Conservation (phyloP, 1,284 basidiomycete species). For the Afroboletus lepidellus region DNA sequence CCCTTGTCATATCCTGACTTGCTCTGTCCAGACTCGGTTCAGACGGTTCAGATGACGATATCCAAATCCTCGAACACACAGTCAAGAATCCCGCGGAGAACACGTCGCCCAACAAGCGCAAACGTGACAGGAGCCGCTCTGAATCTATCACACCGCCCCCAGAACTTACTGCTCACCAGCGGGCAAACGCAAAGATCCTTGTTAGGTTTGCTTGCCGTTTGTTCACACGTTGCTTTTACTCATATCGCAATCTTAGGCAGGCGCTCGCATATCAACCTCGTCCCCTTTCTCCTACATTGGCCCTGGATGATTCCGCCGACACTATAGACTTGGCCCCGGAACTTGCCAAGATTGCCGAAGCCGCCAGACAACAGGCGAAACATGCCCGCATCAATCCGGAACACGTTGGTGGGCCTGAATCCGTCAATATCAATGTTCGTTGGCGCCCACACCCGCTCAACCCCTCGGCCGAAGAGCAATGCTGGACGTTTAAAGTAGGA, state of each 20-base stretch:
- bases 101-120: conserved; percentile 35
- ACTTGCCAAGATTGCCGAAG: conserved; percentile 51
- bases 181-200: conserved; percentile 52
- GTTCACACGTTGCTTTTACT: conserved; percentile 3
- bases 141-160: conserved; percentile 74
- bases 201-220: conserved; percentile 51
- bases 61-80: conserved; percentile 37
- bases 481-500: conserved; percentile 54
- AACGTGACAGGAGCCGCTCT: conserved; percentile 57
- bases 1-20: conserved; percentile 7
- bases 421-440: conserved; percentile 51
- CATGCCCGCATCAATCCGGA: conserved; percentile 20
- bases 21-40: conserved; percentile 35
- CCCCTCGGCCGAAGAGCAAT: conserved; percentile 35
- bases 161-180: conserved; percentile 47
- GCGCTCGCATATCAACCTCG: conserved; percentile 42
- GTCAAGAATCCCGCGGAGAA: conserved; percentile 19
- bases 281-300: conserved; percentile 43
- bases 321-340: conserved; percentile 58
- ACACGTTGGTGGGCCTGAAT: conserved; percentile 38
- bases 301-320: conserved; percentile 49
- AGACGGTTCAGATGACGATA: conserved; percentile 49
- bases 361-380: conserved; percentile 30
- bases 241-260: conserved; percentile 39
- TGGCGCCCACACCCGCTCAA: conserved; percentile 66